Percentiles rank a stretch among this genome's conserved stretches.
phyloP scores from a whole-genome alignment of 1,284 basidiomycete genomes.

The Tilletia indica region DNA sequence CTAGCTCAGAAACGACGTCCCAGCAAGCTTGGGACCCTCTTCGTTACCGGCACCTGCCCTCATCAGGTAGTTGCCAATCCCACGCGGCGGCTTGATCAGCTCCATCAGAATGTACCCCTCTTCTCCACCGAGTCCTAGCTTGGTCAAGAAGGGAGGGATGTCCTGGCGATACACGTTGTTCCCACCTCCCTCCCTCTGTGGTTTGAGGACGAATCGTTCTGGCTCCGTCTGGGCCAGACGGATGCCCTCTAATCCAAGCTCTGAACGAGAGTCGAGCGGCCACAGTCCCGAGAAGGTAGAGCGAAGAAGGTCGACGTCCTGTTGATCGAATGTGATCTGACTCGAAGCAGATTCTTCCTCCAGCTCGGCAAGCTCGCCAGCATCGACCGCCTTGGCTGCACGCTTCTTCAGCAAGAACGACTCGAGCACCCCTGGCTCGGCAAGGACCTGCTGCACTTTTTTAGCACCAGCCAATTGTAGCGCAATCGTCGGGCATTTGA shows the following conservation, averaged over 20 bases:
- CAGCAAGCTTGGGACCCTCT: slow-evolving; percentile 56
- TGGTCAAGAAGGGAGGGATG: slow-evolving; percentile 71
- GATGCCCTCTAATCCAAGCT: slow-evolving; percentile 60
- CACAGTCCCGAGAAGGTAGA: slow-evolving; percentile 45
- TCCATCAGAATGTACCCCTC: slow-evolving; percentile 91
- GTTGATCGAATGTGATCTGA: neutral
- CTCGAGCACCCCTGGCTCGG: slow-evolving; percentile 72
- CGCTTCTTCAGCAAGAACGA: slow-evolving; percentile 59
- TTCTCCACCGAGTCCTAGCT: slow-evolving; percentile 54
- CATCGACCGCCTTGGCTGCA: slow-evolving; percentile 54
- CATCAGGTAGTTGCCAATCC: slow-evolving; percentile 71
- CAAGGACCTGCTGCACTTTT: slow-evolving; percentile 88
- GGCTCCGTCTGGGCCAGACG: slow-evolving; percentile 63
- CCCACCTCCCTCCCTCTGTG: slow-evolving; percentile 93
- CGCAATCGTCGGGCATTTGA: slow-evolving; percentile 88
- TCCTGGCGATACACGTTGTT: slow-evolving; percentile 88
- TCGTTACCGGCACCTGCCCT: slow-evolving; percentile 61
- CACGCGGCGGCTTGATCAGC: slow-evolving; percentile 74
- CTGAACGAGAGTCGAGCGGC: slow-evolving; percentile 57
- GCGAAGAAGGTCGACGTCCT: slow-evolving; percentile 24
- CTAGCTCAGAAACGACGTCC: slow-evolving; percentile 85
- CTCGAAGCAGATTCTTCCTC: neutral
- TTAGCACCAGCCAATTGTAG: slow-evolving; percentile 93
- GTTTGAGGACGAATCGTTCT: slow-evolving; percentile 78
- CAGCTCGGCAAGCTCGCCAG: neutral